Evolutionary conservation across 176 grass and related monocot genomes (phyloP).

Genomic region (Aegilops sharonensis): DNA sequence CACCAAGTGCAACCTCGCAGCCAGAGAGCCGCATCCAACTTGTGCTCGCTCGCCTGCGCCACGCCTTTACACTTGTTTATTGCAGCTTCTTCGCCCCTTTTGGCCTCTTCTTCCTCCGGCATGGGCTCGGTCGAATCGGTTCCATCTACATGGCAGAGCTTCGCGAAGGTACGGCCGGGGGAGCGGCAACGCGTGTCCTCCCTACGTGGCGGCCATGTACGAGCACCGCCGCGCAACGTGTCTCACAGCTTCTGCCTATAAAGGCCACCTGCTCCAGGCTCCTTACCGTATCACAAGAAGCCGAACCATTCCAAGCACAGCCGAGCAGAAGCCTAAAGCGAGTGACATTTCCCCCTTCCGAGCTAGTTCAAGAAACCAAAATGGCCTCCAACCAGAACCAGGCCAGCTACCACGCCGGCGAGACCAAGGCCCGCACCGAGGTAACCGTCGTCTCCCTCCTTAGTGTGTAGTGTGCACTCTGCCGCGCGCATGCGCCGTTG

Average conservation of each 20-base stretch:
- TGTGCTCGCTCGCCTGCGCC: neutral
- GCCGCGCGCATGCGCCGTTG: neutral
- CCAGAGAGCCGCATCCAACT: constrained; percentile 16
- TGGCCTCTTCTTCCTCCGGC: neutral
- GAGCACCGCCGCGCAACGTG: constrained; percentile 18
- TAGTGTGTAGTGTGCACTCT: neutral
- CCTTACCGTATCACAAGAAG: neutral
- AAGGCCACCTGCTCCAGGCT: neutral
- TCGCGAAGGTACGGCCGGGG: constrained; percentile 25
- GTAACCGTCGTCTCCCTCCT: neutral
- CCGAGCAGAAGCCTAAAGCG: neutral
- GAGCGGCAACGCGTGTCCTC: constrained; percentile 38
- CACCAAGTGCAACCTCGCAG: neutral
- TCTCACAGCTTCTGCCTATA: neutral
- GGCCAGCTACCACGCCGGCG: constrained; percentile 53
- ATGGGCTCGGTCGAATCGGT: neutral
- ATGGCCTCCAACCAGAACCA: constrained; percentile 63
- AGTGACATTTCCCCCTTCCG: neutral
- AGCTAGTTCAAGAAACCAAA: too few species aligned
- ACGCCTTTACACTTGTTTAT: neutral
- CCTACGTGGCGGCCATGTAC: constrained; percentile 40
- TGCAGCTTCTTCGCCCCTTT: neutral
- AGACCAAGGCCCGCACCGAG: constrained; percentile 69
- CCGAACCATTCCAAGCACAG: neutral
- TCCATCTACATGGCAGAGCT: constrained; percentile 18